These are phyloP conservation scores for Silene latifolia DNA, from an alignment of 148 eudicot species.

Conservation along the genomic window DNA sequence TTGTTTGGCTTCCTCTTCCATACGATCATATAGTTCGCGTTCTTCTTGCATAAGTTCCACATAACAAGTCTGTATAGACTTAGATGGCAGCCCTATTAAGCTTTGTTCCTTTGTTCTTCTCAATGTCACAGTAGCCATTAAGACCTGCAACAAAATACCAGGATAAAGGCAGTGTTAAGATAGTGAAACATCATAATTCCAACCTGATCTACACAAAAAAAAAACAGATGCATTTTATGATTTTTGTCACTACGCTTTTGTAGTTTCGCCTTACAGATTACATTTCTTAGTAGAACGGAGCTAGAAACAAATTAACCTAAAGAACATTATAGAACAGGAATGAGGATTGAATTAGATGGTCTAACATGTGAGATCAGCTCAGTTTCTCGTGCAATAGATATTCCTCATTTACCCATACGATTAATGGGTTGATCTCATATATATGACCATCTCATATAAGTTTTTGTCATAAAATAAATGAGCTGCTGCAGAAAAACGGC, in stretches of 20 bases:
- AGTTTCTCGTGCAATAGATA: background rate
- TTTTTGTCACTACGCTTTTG: constrained; percentile 3
- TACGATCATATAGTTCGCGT: constrained; percentile 74
- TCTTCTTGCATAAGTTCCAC: constrained; percentile 78
- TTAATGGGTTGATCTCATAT: background rate
- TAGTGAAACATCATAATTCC: background rate
- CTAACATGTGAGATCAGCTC: background rate
- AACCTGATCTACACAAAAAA: background rate
- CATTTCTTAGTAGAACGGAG: background rate
- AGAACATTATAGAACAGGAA: background rate
- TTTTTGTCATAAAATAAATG: too few relatives aligned
- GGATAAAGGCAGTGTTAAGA: constrained; percentile 1
- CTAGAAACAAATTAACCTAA: background rate
- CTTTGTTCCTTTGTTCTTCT: constrained; percentile 85
- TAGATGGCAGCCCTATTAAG: constrained; percentile 62
- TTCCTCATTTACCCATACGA: background rate
- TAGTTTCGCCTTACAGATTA: background rate
- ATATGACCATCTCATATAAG: too few relatives aligned
- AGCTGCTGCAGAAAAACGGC: too few relatives aligned
- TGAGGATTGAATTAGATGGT: background rate
- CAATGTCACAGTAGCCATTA: constrained; percentile 82
- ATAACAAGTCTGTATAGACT: constrained; percentile 53
- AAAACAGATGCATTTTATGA: background rate
- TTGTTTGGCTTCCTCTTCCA: constrained; percentile 81
- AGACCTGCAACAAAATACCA: constrained; percentile 40